Evolutionary conservation across 2,329 filamentous ascomycete genomes (phyloP), one percentile per base, ranked within the genome.

Genomic region (Claviceps paspali): DNA sequence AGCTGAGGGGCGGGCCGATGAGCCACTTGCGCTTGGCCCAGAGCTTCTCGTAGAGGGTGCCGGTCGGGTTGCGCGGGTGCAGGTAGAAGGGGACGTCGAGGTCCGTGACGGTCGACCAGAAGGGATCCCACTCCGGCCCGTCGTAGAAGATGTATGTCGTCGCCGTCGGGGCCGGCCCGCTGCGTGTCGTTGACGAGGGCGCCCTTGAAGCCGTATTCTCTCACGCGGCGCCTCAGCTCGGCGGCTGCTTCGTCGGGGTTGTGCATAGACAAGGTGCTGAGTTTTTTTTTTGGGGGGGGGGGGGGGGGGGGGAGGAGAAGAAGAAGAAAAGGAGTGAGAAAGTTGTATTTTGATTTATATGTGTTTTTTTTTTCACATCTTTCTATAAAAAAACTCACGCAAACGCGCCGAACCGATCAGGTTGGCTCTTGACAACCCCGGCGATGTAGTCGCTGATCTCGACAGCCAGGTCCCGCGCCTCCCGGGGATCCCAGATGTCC

Each of bases 61-160:
- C 72, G 0, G 68, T 70, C 2, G 75, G 70, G 44, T 68, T 66
- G 33, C 68, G 60, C 0, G 74, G 76, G 51, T 80, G 76, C 1
- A 80, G 60, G 47, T 79, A 80, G 34, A 80, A 63, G 0, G 75
- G 74, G 0, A 78, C 73, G 39, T 78, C 70, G 0, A 80, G 65
- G 30, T 76, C 68, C 2, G 61, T 62, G 7, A 67, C 63, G 0
- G 65, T 67, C 10, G 61, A 49, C 75, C 75, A 79, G 61, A 80
- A 79, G 17, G 65, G 52, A 44, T 76, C 71, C 63, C 68, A 81
- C 41, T 70, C 64, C 0, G 67, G 61, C 7, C 64, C 58, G 48
- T 80, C 76, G 55, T 79, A 80, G 56, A 78, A 79, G 50, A 79
- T 58, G n/a, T 60, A 74, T 69, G 18, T 66, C 65, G 39, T 76